Evolutionary conservation across 1,284 basidiomycete genomes (phyloP).

Genomic region (Erythrobasidium hasegawianum): DNA sequence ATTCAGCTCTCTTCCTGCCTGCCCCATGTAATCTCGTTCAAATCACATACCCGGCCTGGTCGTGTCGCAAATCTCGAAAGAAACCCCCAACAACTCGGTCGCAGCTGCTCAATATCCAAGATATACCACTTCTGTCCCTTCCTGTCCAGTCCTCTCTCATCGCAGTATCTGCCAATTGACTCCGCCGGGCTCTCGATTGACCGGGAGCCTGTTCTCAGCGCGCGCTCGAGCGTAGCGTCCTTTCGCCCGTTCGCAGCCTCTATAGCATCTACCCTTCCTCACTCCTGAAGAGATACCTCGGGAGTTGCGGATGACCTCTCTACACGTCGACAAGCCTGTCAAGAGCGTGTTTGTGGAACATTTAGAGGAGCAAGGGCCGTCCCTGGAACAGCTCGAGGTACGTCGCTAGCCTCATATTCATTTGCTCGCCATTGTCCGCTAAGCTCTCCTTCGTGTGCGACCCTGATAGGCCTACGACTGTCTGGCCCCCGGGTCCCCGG

Average conservation of each 20-base stretch:
- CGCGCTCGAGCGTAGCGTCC: background rate
- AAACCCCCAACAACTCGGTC: too few relatives aligned
- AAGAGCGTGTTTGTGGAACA: slow-evolving; percentile 30
- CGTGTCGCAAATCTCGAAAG: too few relatives aligned
- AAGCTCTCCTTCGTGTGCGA: background rate
- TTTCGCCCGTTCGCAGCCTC: background rate
- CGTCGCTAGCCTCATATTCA: background rate
- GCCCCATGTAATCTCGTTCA: too few relatives aligned
- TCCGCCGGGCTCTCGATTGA: background rate
- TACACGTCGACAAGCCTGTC: background rate
- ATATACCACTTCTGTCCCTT: too few relatives aligned
- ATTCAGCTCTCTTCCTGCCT: too few relatives aligned
- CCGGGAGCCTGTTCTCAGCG: too few relatives aligned
- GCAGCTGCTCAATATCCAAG: too few relatives aligned
- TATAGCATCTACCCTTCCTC: background rate
- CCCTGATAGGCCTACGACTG: slow-evolving; percentile 28
- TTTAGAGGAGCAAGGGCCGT: slow-evolving; percentile 19
- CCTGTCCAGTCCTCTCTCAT: background rate
- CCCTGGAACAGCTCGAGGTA: slow-evolving; percentile 23
- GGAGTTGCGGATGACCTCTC: background rate
- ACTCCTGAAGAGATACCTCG: background rate
- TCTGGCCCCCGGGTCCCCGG: slow-evolving; percentile 7
- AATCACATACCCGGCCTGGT: too few relatives aligned
- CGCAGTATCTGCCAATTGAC: background rate
- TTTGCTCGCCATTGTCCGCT: too few relatives aligned